A percentile compares a stretch with the other conserved stretches of the same genome.
phyloP scores from a whole-genome alignment of 2,329 filamentous ascomycete genomes.

The Fusarium abutilonis region DNA sequence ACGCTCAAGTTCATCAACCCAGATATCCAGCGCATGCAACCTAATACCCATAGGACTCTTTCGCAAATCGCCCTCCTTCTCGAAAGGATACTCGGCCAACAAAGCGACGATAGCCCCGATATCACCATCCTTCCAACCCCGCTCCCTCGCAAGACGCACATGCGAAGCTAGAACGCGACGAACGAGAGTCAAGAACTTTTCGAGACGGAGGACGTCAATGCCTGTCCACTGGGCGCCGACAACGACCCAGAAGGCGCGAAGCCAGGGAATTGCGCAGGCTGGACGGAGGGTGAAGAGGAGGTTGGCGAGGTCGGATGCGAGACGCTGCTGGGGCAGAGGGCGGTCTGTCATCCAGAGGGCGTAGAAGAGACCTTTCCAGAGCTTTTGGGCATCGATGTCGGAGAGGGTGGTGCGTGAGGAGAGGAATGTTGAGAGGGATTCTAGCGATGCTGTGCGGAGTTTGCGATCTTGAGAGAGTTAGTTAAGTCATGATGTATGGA shows the following conservation, averaged over 20 bases:
- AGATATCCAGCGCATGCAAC: constrained; percentile 89
- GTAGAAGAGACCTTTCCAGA: constrained; percentile 96
- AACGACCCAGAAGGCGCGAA: constrained; percentile 76
- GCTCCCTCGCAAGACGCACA: constrained; percentile 60
- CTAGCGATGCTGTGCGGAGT: constrained; percentile 79
- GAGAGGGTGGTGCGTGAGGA: constrained; percentile 68
- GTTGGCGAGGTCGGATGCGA: constrained; percentile 79
- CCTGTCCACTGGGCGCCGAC: constrained; percentile 76
- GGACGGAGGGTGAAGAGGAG: constrained; percentile 68
- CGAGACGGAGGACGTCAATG: constrained; percentile 80
- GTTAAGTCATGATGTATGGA: background rate
- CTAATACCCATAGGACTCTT: constrained; percentile 84
- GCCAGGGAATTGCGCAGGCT: constrained; percentile 56
- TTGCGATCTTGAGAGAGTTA: constrained; percentile 70
- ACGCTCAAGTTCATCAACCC: constrained; percentile 87
- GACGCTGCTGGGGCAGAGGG: constrained; percentile 83
- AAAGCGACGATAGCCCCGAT: constrained; percentile 45
- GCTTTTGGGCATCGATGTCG: constrained; percentile 79
- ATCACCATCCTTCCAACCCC: constrained; percentile 47
- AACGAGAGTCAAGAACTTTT: constrained; percentile 91
- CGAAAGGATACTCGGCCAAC: constrained; percentile 48
- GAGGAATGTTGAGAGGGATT: constrained; percentile 81
- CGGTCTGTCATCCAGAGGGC: constrained; percentile 94
- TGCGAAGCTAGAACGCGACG: constrained; percentile 80
- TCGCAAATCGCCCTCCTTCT: constrained; percentile 53